Evolutionary conservation across 495 filamentous ascomycete genomes (phyloP).

Genomic region (Clohesyomyces aquaticus): DNA sequence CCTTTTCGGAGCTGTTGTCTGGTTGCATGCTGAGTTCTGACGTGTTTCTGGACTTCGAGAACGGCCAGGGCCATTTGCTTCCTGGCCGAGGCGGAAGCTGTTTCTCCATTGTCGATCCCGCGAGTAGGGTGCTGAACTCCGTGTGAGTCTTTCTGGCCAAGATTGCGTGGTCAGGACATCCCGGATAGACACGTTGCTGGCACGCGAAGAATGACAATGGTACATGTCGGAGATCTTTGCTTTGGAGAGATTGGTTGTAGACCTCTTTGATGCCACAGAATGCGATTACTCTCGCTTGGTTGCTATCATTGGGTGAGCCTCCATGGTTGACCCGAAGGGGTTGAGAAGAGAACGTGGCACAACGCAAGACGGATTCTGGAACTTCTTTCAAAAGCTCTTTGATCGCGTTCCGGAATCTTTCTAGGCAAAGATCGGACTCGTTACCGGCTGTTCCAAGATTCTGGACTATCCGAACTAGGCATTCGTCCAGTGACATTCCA

Average conservation of each 20-base stretch:
- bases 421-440: conserved; percentile 50
- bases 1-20: conserved; percentile 58
- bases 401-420: conserved; percentile 51
- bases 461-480: conserved; percentile 54
- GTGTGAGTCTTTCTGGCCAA: conserved; percentile 56
- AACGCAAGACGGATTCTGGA: conserved; percentile 52
- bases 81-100: background rate
- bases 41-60: background rate
- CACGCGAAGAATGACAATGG: conserved; percentile 62
- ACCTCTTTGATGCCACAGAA: conserved; percentile 62
- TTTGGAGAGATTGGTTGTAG: conserved; percentile 49
- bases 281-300: conserved; percentile 52
- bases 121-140: conserved; percentile 51
- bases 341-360: conserved; percentile 55
- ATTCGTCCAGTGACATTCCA: conserved; percentile 57
- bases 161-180: conserved; percentile 54
- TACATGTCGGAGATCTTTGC: conserved; percentile 49
- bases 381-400: conserved; percentile 50
- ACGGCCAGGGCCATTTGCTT: conserved; percentile 19
- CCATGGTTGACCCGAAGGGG: conserved; percentile 54
- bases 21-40: conserved; percentile 20
- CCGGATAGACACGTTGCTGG: conserved; percentile 60
- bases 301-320: conserved; percentile 10
- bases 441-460: conserved; percentile 44
- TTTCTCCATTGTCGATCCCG: conserved; percentile 39